Base-by-base conservation (phyloP, 1,284 basidiomycete genomes). In the Moesziomyces sp. region DNA sequence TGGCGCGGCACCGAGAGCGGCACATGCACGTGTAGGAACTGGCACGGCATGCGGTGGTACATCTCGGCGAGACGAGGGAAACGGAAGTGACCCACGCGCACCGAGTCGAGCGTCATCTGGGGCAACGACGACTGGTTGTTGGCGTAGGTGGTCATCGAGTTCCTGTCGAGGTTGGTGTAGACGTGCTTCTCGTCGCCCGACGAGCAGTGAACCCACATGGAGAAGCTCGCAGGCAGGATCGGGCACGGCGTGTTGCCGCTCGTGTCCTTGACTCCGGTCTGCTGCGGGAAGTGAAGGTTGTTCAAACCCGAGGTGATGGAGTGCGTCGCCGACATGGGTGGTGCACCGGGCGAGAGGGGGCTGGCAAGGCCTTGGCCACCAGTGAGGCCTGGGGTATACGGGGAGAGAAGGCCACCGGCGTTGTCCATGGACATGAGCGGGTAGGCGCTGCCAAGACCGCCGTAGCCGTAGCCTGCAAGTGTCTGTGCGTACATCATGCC, bases 1-100 rank as follows among this genome's bases (percentile, higher is more conserved):
- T 73, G 65, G 26, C 80, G 77, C 21, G 85, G 85, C n/a, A 85
- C 59, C 24, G 79, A 75, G 35, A 85, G 72, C 23, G 83, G 80
- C 24, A 85, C 80, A 24, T 84, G 78, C 52, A 85, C 74, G 68
- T 86, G 84, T 14, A 86, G 76, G 78, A 85, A 85, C 55, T 85
- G 85, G 60, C 85, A 86, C 7, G 81, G 80, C 49, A 85, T 76
- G 49, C 68, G 75, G 28, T 83, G 74, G 64, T 80, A 76, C 84
- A 86, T 85, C 49, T 74, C 78, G 5, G 74, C 73, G 26, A 86
- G 79, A 34, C 65, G 69, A 9, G 83, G 80, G 76, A 85, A 85
- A 40, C 81, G 79, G 64, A 75, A 74, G 42, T 76, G 61, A 13
- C 77, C 76, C 5, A 80, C 49, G 14, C 67, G 66, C 30, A 80